Conservation (phyloP, 2,329 filamentous ascomycete genomes). For the Aspergillus thermomutatus region DNA sequence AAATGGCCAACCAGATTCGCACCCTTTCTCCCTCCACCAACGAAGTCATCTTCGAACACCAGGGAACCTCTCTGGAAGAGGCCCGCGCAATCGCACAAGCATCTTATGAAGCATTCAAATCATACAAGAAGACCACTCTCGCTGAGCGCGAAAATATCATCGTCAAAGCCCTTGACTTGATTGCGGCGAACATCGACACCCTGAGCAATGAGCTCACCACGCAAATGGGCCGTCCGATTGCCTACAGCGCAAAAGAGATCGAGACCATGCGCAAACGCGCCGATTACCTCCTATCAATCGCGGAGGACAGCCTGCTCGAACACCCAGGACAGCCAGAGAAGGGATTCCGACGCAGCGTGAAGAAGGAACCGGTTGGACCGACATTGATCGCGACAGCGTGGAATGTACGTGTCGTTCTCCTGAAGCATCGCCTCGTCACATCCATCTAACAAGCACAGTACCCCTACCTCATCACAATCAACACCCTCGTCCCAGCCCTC, state of each 20-base stretch:
- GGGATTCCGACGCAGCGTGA: constrained; percentile 83
- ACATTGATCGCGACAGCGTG: constrained; percentile 85
- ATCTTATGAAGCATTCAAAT: constrained; percentile 28
- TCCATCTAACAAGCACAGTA: constrained; percentile 59
- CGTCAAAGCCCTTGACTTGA: constrained; percentile 68
- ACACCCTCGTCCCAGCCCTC: constrained; percentile 83
- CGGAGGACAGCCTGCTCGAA: constrained; percentile 70
- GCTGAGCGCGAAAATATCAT: constrained; percentile 74
- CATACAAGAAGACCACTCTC: constrained; percentile 69
- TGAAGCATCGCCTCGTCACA: neutral
- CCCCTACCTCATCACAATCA: constrained; percentile 85
- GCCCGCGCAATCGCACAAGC: constrained; percentile 20
- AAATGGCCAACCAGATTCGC: constrained; percentile 25
- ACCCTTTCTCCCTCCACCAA: constrained; percentile 90
- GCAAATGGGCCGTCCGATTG: constrained; percentile 89
- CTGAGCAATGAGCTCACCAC: constrained; percentile 77
- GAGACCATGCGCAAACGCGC: constrained; percentile 76
- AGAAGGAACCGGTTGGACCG: constrained; percentile 79
- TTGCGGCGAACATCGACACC: constrained; percentile 68
- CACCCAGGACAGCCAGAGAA: constrained; percentile 77
- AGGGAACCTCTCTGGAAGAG: constrained; percentile 53
- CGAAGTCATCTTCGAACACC: constrained; percentile 74
- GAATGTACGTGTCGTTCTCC: constrained; percentile 66
- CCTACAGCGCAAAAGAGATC: constrained; percentile 77
- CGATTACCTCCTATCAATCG: constrained; percentile 80